Conservation (phyloP, 2,329 filamentous ascomycete species). For the Mariannaea sp. region DNA sequence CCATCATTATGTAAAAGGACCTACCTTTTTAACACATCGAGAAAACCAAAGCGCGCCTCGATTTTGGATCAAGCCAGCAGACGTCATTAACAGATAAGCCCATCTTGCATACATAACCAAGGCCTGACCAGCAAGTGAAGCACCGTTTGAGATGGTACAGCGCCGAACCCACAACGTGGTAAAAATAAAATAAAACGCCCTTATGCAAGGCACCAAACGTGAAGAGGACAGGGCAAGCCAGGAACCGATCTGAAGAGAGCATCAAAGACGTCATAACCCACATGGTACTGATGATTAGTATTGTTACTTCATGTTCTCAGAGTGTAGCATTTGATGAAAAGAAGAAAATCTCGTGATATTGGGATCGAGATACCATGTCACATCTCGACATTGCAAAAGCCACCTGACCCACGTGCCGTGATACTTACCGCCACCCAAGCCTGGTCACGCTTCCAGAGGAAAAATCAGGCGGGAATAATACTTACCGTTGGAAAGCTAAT, state of each 20-base stretch:
- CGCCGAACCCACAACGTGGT: too few relatives aligned
- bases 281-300: slow-evolving; percentile 23
- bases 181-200: neutral
- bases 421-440: slow-evolving; percentile 24
- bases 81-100: too few relatives aligned
- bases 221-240: neutral
- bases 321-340: neutral
- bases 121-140: neutral
- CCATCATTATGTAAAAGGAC: too few relatives aligned
- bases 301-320: slow-evolving; percentile 7
- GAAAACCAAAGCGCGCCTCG: too few relatives aligned
- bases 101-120: too few relatives aligned
- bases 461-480: slow-evolving; percentile 35
- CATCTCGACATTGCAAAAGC: slow-evolving; percentile 33
- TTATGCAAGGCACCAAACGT: slow-evolving; percentile 9
- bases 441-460: slow-evolving; percentile 30
- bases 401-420: slow-evolving; percentile 37
- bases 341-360: slow-evolving; percentile 30
- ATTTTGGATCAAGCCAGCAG: too few relatives aligned
- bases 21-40: too few relatives aligned
- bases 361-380: slow-evolving; percentile 13
- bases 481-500: too few relatives aligned
- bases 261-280: slow-evolving; percentile 23
- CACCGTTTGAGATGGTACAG: neutral
- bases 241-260: slow-evolving; percentile 17